phyloP scores from a whole-genome alignment of 169 alveolate genomes.

The Eimeria tenella region DNA sequence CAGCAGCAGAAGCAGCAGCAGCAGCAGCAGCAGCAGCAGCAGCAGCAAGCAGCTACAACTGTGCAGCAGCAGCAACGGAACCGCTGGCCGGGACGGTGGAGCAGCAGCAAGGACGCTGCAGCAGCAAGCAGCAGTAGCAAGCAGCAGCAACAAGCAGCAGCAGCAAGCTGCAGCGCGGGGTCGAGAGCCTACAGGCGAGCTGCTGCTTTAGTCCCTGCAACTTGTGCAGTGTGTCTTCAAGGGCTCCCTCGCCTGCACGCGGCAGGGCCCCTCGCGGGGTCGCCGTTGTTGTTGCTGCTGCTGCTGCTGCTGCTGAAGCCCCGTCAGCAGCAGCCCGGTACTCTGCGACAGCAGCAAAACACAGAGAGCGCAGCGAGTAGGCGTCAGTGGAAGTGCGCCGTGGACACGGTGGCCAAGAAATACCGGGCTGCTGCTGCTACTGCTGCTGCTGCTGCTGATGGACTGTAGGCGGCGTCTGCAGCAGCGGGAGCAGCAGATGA shows the following conservation, averaged over 20 bases:
- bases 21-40: background rate
- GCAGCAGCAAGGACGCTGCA: too few relatives aligned
- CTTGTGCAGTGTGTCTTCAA: conserved; percentile 27
- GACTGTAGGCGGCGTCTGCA: background rate
- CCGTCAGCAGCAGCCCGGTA: conserved; percentile 8
- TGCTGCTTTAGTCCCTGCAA: conserved; percentile 40
- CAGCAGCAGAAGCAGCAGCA: conserved; percentile 7
- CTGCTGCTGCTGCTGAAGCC: conserved; percentile 30
- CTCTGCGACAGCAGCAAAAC: background rate
- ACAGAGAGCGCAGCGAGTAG: background rate
- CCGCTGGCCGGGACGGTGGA: too few relatives aligned
- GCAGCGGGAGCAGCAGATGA: background rate
- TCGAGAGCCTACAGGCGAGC: conserved; percentile 7
- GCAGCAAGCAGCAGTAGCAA: background rate
- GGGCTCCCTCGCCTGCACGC: background rate
- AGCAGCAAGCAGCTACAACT: background rate
- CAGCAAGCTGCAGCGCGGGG: background rate
- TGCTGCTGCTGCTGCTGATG: conserved; percentile 3
- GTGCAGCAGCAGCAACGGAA: background rate
- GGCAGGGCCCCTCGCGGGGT: conserved; percentile 3
- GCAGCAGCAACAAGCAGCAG: background rate
- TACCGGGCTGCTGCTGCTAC: background rate
- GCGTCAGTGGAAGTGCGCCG: background rate
- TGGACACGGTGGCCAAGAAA: background rate
- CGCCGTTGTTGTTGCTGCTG: conserved; percentile 41